Base-by-base conservation (phyloP, 2,329 filamentous ascomycete species). In the Kalmusia sp. region DNA sequence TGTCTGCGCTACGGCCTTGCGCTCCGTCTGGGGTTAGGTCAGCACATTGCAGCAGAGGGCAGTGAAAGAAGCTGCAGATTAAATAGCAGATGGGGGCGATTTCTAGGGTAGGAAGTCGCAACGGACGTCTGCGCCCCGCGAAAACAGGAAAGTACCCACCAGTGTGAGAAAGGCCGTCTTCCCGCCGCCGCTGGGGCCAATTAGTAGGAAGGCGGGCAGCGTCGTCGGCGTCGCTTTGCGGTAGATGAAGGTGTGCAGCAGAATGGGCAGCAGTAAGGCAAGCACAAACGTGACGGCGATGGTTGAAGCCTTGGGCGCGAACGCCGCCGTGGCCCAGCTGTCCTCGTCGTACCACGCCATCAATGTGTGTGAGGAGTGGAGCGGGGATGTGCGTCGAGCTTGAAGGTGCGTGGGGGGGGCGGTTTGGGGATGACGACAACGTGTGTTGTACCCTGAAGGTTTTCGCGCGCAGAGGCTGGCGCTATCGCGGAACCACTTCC, bases 151-250 rank as follows among this genome's bases (percentile, higher is more conserved):
- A 33, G 19, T 30, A 58, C 77, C 57, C 80, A 90, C 87, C 63
- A 95, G 82, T 19, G 91, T 92, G n/a, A 92, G 78, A 28, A 98
- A 85, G 7, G 90, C 84, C 0, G 95, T 98, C 80, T 98, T 99
- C 67, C 95, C 95, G 44, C 86, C 84, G 58, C 88, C 90, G 51
- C 88, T 87, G 14, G 93, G 92, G 1, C 95, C 95, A 43, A 93
- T 73, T 37, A 96, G 84, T 8, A 97, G 80, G 55, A 98, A 86
- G 6, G 88, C 89, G 44, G 93, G 92, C 22, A 90, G 83, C 12
- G 81, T 82, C 31, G 85, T 85, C 65, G 89, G 87, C 12, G 87
- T 83, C 33, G 84, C 83, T 44, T 85, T 82, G 50, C 84, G 84
- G 73, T 92, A 87, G 69, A 96, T 83, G 70, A 89, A 78, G 52